Evolutionary conservation across 148 eudicot species (phyloP).

Genomic region (Hydrangea macrophylla): DNA sequence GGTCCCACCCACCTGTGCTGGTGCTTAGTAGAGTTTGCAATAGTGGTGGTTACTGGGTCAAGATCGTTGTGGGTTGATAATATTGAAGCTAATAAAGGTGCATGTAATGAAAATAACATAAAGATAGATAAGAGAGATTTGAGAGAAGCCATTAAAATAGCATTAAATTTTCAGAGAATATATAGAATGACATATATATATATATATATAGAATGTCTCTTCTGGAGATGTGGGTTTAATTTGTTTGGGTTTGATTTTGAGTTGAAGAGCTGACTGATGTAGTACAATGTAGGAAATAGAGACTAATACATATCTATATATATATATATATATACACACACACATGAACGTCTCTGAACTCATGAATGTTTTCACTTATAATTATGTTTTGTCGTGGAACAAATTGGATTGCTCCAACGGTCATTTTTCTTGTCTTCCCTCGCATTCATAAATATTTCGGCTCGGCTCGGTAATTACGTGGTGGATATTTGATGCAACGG

Average conservation of each 20-base stretch:
- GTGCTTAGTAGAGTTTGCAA: conserved; percentile 15
- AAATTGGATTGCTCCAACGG: background rate
- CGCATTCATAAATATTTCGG: background rate
- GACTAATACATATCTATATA: too few species aligned
- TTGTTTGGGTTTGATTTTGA: too few species aligned
- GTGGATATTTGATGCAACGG: too few species aligned
- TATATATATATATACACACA: too few species aligned
- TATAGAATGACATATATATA: background rate
- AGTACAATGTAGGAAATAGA: background rate
- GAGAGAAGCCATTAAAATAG: conserved; percentile 13
- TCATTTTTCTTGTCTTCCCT: background rate
- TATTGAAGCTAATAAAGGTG: conserved; percentile 24
- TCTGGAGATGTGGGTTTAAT: background rate
- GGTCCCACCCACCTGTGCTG: conserved; percentile 66
- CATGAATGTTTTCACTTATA: too few species aligned
- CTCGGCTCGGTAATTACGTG: background rate
- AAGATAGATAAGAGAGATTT: background rate
- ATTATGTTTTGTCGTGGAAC: background rate
- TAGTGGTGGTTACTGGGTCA: background rate
- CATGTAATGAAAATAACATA: conserved; percentile 6
- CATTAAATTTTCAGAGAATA: background rate
- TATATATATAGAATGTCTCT: background rate
- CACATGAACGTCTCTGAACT: background rate
- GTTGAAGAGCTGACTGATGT: too few species aligned
- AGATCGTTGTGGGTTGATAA: background rate